Evolutionary conservation across 805 yeast species (phyloP).

Genomic region (Komagataella phaffii): DNA sequence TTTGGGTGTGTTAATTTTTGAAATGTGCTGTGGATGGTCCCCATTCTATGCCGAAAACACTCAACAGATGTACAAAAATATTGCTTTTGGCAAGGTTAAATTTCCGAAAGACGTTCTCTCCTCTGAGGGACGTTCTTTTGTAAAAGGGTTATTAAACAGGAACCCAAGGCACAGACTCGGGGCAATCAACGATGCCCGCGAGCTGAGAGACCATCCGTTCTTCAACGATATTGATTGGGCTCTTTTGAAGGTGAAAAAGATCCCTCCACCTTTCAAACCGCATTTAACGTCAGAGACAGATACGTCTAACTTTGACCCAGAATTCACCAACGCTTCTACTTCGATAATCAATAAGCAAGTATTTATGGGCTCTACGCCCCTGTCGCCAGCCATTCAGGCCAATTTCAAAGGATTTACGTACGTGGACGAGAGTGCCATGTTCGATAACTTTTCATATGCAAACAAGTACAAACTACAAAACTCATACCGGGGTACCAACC

Average conservation of each 20-base stretch:
- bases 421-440: slow-evolving; percentile 87
- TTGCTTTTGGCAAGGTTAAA: slow-evolving; percentile 95
- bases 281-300: slow-evolving; percentile 84
- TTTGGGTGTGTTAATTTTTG: slow-evolving; percentile 88
- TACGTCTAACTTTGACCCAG: slow-evolving; percentile 95
- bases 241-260: slow-evolving; percentile 56
- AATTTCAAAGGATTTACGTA: slow-evolving; percentile 95
- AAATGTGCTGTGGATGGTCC: slow-evolving; percentile 99
- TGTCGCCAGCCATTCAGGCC: slow-evolving; percentile 91
- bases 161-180: slow-evolving; percentile 95
- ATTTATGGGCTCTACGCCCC: slow-evolving; percentile 62
- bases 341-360: slow-evolving; percentile 61
- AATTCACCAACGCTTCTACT: slow-evolving; percentile 86
- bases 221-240: slow-evolving; percentile 90
- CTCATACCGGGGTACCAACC: slow-evolving; percentile 33
- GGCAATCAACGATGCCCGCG: slow-evolving; percentile 83
- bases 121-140: slow-evolving; percentile 89
- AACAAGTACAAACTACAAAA: slow-evolving; percentile 4
- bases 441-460: slow-evolving; percentile 52
- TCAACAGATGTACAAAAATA: slow-evolving; percentile 97
- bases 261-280: slow-evolving; percentile 96
- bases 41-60: slow-evolving; percentile 97
- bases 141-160: slow-evolving; percentile 87
- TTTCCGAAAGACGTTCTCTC: slow-evolving; percentile 94
- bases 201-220: slow-evolving; percentile 83